Conservation (phyloP, 139 green algal genomes). For the Mesotaenium endlicherianum region DNA sequence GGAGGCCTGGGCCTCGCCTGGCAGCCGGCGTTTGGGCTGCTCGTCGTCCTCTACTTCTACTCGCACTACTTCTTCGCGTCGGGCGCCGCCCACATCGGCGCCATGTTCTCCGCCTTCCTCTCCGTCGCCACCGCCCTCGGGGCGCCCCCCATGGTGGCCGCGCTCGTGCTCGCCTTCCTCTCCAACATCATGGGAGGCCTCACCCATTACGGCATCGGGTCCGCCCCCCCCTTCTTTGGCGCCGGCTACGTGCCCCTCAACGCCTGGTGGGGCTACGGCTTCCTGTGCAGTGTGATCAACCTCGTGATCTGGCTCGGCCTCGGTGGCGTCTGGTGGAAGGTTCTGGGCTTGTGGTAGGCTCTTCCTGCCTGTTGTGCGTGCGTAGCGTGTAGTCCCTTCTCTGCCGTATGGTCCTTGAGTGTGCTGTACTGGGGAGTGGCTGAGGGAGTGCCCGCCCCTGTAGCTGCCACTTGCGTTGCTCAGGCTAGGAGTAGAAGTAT, state of each 20-base stretch:
- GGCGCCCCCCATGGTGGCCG: slow-evolving; percentile 68
- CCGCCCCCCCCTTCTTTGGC: slow-evolving; percentile 91
- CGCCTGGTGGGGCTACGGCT: slow-evolving; percentile 91
- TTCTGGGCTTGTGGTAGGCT: slow-evolving; percentile 81
- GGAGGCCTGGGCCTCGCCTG: slow-evolving; percentile 81
- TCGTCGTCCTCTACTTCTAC: slow-evolving; percentile 98
- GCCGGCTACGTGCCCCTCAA: slow-evolving; percentile 78
- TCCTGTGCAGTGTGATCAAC: slow-evolving; percentile 91
- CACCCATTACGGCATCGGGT: slow-evolving; percentile 98
- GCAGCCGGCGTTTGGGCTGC: slow-evolving; percentile 89
- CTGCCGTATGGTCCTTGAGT: no score
- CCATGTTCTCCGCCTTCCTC: slow-evolving; percentile 99
- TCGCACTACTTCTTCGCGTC: slow-evolving; percentile 99
- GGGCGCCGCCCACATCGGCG: slow-evolving; percentile 96
- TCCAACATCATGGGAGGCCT: slow-evolving; percentile 99
- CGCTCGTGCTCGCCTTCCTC: slow-evolving; percentile 69
- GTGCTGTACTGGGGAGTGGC: no score
- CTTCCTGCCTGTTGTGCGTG: no score
- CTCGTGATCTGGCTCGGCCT: slow-evolving; percentile 88
- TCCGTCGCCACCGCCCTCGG: slow-evolving; percentile 89
- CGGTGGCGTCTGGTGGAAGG: slow-evolving; percentile 91
- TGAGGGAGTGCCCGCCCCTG: no score
- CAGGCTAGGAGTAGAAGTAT: no score
- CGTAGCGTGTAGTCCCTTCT: no score
- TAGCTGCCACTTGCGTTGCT: no score